Base-by-base conservation (phyloP, 2,329 filamentous ascomycete genomes). In the Talaromyces sp. region DNA sequence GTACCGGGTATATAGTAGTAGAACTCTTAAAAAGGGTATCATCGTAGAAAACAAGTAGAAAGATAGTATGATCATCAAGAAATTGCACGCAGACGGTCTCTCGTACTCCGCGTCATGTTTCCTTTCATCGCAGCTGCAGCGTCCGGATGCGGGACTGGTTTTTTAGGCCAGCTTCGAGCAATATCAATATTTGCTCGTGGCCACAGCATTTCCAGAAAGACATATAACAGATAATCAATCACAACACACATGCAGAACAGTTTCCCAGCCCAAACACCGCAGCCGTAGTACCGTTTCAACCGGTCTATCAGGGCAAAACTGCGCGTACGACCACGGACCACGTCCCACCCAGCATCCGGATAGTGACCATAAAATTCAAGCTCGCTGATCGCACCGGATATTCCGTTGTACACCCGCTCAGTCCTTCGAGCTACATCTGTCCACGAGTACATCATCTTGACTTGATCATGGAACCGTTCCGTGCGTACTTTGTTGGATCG, bases 381-480 rank as follows among this genome's bases (percentile, higher is more conserved):
- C 67, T 95, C 91, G 65, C 85, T 87, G 57, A 96, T 87, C n/a
- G 86, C 87, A 8, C 92, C 92, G 2, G 87, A 91, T 66, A 99
- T 95, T 54, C 94, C 91, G 72, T 96, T 87, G 75, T 99, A 99
- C 0, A 99, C 94, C 31, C 93, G 85, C 76, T 99, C 94, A 0
- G 94, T 97, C 59, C 94, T 89, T 67, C 89, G 85, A 14, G 94
- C 94, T 29, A 99, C 93, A 72, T 99, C 93, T 29, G 90, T 90
- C 94, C 94, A 99, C 1, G 91, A 96, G 77, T 99, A 99, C 94
- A 97, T 97, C 79, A 90, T 90, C 75, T 93, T 92, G 64, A 99
- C 94, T 74, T 97, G 90, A 66, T 96, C 93, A 72, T 99, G 94
- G 71, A 99, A 99, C 48, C 88, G 85, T 72, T 97, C 93, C 0